These are phyloP conservation scores for Cetraspora pellucida DNA, from an alignment of 192 early-diverging fungal species.

Conservation along the genomic window DNA sequence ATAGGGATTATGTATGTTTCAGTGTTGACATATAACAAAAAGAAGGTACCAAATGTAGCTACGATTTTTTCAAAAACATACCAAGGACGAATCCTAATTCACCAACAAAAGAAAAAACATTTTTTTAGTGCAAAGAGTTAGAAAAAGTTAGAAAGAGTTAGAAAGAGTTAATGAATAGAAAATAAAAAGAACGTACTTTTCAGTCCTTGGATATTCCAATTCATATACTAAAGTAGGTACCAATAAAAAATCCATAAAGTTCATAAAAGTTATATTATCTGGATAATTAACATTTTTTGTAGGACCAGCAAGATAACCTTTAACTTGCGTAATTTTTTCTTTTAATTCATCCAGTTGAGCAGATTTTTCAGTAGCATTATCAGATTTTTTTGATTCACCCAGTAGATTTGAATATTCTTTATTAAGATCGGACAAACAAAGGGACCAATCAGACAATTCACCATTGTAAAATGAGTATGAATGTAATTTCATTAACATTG, in stretches of 20 bases:
- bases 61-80: constrained; percentile 87
- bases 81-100: constrained; percentile 72
- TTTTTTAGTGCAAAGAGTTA: neutral
- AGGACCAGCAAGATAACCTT: constrained; percentile 54
- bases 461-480: constrained; percentile 88
- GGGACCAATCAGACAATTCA: constrained; percentile 59
- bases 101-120: neutral
- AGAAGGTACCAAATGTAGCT: constrained; percentile 77
- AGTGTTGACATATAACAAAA: constrained; percentile 81
- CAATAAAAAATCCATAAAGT: constrained; percentile 86
- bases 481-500: constrained; percentile 96
- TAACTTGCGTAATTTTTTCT: constrained; percentile 54
- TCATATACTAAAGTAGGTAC: constrained; percentile 93
- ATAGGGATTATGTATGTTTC: constrained; percentile 87
- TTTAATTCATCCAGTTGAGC: constrained; percentile 20
- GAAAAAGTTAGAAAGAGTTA: neutral
- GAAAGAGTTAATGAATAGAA: neutral
- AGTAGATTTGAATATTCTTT: constrained; percentile 35
- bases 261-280: constrained; percentile 74
- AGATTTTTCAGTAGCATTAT: constrained; percentile 25
- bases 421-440: constrained; percentile 43
- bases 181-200: constrained; percentile 50
- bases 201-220: constrained; percentile 88
- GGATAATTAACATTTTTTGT: constrained; percentile 68
- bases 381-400: constrained; percentile 34